These are phyloP conservation scores for Sugiyamaella valdiviana DNA, from an alignment of 805 yeast genomes.

Conservation along the genomic window DNA sequence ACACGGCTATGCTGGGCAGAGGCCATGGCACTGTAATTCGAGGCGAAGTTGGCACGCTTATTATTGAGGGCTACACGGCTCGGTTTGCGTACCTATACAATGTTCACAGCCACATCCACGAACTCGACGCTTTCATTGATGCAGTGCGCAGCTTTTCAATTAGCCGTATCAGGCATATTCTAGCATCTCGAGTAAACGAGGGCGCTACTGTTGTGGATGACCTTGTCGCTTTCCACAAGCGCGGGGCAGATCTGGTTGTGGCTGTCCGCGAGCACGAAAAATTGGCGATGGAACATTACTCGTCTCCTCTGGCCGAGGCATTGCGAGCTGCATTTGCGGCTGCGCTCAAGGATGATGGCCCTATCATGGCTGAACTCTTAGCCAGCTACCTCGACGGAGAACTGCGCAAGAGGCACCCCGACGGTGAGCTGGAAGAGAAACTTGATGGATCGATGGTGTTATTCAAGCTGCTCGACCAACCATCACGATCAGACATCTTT, in stretches of 20 bases:
- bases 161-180: background rate
- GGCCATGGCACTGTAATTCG: no score
- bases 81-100: no score
- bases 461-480: background rate
- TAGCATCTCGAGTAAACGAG: background rate
- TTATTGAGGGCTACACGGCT: no score
- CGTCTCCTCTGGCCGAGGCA: background rate
- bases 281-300: no score
- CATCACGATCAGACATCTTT: slow-evolving; percentile 76
- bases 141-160: background rate
- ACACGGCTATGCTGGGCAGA: no score
- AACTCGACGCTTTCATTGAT: background rate
- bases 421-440: background rate
- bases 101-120: no score
- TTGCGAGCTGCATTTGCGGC: background rate
- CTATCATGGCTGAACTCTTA: slow-evolving; percentile 22
- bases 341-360: background rate
- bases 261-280: no score
- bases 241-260: background rate
- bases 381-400: slow-evolving; percentile 28
- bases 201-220: background rate
- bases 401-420: background rate
- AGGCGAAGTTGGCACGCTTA: no score
- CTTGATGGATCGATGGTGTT: background rate
- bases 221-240: background rate